A percentile compares a stretch with the other conserved stretches of the same genome.
Evolutionary conservation across 2,329 filamentous ascomycete species (phyloP).

Genomic region (Diplodia corticola): DNA sequence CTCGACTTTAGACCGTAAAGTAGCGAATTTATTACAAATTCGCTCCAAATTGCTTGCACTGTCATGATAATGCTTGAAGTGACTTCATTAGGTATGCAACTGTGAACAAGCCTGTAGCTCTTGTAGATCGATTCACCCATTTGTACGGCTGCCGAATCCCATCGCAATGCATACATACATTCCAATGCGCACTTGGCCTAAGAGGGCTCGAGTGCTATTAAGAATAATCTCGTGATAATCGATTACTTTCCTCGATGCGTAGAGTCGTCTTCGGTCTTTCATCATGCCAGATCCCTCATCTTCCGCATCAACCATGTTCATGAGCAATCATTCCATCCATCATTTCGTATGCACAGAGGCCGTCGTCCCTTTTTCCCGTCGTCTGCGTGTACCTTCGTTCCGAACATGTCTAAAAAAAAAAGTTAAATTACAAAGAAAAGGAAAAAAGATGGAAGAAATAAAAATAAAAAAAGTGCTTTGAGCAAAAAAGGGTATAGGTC

Average conservation of each 20-base stretch:
- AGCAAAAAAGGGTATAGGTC: conserved; percentile 12
- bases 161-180: neutral
- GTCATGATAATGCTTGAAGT: neutral
- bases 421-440: neutral
- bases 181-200: neutral
- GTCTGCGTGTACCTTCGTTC: conserved; percentile 1
- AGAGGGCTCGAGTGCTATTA: neutral
- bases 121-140: neutral
- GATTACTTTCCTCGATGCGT: neutral
- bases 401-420: neutral
- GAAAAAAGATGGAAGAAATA: neutral
- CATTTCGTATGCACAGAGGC: conserved; percentile 15
- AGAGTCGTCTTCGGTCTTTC: neutral
- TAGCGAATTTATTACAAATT: conserved; percentile 7
- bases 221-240: conserved; percentile 1
- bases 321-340: neutral
- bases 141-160: neutral
- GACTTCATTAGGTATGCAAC: neutral
- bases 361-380: neutral
- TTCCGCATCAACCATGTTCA: neutral
- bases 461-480: neutral
- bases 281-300: neutral
- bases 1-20: neutral
- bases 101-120: neutral
- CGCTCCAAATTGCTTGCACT: neutral